Evolutionary conservation across 2,329 filamentous ascomycete species (phyloP), one percentile per base, ranked within the genome.

Genomic region (Ophiosphaerella herpotricha): DNA sequence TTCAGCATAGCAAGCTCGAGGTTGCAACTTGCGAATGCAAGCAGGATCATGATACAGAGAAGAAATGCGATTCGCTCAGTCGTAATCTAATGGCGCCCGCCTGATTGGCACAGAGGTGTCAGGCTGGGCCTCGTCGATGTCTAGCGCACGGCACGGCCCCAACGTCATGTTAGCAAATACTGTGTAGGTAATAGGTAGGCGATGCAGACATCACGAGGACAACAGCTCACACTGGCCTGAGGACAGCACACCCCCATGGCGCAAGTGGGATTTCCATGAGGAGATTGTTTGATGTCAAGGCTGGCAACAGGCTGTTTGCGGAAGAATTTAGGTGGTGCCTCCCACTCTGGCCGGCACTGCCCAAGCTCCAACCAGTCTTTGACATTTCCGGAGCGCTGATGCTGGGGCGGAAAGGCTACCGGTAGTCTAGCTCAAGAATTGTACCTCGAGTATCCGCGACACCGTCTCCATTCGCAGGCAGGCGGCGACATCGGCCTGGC

Each of bases 401-500:
- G 50, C 41, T 46, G 48, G 43, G 36, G 49, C 32, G 54, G 18
- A 21, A 21, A 1, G 18, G 4, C 45, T 55, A 53, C 34, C 46
- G 48, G 47, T 60, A 52, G 53, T 39, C 49, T 60, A 52, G 53
- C 40, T 47, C 50, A 35, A 21, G 39, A 29, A 42, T 23, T 11
- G 44, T 43, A 54, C 61, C 66, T 70, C 52, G 48, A 63, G 43
- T 70, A 69, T 67, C 67, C 67, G 65, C 52, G 43, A 51, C 39
- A 35, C 48, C 52, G 52, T 50, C 32, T 45, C 46, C 45, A 56
- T 38, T 32, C 39, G 42, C 49, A 36, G 41, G 32, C 46, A 42
- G 26, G 53, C 65, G 57, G 70, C 70, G 70, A 73, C 63, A 70
- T 72, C 70, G 70, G 70, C 67, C 60, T 44, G 48, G 31, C 51